phyloP scores from a whole-genome alignment of 441 rosid species.

The Cnidoscolus chayamansa region DNA sequence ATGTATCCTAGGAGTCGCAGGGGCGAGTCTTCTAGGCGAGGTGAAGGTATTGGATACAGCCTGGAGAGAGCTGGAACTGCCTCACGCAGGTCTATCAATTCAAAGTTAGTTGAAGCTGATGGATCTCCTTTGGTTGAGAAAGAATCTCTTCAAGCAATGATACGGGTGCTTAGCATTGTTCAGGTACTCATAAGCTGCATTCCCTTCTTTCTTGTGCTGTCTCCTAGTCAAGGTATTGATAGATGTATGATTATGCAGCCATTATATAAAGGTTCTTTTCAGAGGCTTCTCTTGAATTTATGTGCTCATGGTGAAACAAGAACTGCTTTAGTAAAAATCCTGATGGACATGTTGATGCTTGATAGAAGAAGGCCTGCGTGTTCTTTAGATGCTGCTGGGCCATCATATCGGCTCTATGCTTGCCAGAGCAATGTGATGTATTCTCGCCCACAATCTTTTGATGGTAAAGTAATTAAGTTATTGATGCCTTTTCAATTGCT shows the following conservation, averaged over 20 bases:
- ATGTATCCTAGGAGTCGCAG: conserved; percentile 96
- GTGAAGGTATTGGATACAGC: conserved; percentile 69
- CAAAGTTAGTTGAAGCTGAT: conserved; percentile 84
- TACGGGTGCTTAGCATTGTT: conserved; percentile 86
- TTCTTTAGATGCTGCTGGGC: conserved; percentile 52
- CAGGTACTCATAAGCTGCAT: conserved; percentile 49
- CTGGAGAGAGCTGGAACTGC: conserved; percentile 59
- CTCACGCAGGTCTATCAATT: conserved; percentile 61
- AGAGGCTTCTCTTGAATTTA: conserved; percentile 89
- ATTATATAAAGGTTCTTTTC: conserved; percentile 86
- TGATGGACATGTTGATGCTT: conserved; percentile 89
- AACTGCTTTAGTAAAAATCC: conserved; percentile 65
- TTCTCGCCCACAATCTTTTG: conserved; percentile 91
- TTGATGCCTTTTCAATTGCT: not conserved
- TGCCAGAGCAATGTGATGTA: conserved; percentile 92
- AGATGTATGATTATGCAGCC: conserved; percentile 54
- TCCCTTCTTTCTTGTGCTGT: not conserved
- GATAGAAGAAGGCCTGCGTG: conserved; percentile 57
- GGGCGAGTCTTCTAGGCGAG: conserved; percentile 91
- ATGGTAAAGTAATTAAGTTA: conserved; percentile 50
- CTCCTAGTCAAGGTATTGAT: conserved; percentile 20
- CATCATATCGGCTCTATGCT: conserved; percentile 82
- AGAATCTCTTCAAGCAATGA: conserved; percentile 82
- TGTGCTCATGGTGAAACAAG: conserved; percentile 92
- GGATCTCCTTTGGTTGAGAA: conserved; percentile 84